Evolutionary conservation across 1,284 basidiomycete species (phyloP).

Genomic region (Phylloboletellus chloephorus): DNA sequence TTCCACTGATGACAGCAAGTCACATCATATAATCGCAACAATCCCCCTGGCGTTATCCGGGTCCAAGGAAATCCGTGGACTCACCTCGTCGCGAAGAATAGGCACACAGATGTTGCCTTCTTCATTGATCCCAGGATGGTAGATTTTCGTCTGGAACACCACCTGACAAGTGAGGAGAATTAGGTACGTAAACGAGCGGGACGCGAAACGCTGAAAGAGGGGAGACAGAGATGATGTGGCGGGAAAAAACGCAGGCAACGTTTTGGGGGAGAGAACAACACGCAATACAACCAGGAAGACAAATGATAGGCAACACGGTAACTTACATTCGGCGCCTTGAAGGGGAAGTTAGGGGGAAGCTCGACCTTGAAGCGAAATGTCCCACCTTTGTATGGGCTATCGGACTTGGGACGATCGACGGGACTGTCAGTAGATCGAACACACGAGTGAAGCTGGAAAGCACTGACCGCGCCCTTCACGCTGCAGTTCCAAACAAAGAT

Average conservation of each 20-base stretch:
- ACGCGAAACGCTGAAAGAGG: constrained; percentile 7
- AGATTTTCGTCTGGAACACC: constrained; percentile 82
- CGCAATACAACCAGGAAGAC: not conserved
- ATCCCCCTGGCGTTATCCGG: not conserved
- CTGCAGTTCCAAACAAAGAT: constrained; percentile 73
- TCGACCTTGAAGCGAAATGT: constrained; percentile 72
- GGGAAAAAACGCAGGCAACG: constrained; percentile 17
- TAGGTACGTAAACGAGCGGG: constrained; percentile 19
- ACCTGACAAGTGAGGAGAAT: constrained; percentile 46
- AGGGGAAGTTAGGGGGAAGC: constrained; percentile 78
- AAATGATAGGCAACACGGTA: constrained; percentile 5
- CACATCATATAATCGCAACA: constrained; percentile 5
- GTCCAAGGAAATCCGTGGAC: constrained; percentile 24
- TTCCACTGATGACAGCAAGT: constrained; percentile 67
- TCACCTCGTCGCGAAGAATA: constrained; percentile 75
- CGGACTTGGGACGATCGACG: constrained; percentile 41
- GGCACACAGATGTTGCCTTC: constrained; percentile 82
- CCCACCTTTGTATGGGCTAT: constrained; percentile 82
- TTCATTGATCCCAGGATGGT: constrained; percentile 91
- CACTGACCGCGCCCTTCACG: constrained; percentile 70
- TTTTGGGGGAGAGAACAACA: constrained; percentile 21
- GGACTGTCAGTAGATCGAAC: constrained; percentile 4
- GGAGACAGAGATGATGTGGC: constrained; percentile 6
- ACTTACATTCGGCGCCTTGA: constrained; percentile 80
- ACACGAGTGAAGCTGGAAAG: constrained; percentile 5